Conservation (phyloP, 108 stramenopile species). For the Parmales sp. region DNA sequence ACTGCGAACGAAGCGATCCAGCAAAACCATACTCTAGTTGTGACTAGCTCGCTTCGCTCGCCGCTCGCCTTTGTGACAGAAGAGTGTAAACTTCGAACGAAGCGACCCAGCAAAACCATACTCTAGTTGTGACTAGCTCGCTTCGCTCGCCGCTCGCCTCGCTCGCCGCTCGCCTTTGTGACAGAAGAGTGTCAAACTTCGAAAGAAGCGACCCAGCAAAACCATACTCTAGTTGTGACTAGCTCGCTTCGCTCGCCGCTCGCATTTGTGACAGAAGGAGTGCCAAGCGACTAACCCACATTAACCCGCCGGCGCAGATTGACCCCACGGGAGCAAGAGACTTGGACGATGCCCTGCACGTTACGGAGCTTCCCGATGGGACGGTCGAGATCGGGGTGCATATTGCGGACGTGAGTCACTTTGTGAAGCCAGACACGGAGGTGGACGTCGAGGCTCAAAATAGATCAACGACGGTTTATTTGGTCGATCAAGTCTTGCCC, state of each 20-base stretch:
- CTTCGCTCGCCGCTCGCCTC: too few relatives aligned
- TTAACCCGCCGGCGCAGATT: too few relatives aligned
- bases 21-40: too few relatives aligned
- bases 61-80: too few relatives aligned
- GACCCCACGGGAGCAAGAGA: constrained; percentile 91
- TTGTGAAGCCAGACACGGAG: constrained; percentile 56
- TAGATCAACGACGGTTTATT: constrained; percentile 88
- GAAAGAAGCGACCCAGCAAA: constrained; percentile 11
- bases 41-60: too few relatives aligned
- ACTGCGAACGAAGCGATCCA: too few relatives aligned
- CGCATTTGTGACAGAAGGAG: too few relatives aligned
- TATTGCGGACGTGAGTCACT: constrained; percentile 95
- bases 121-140: too few relatives aligned
- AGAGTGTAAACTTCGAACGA: too few relatives aligned
- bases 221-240: too few relatives aligned
- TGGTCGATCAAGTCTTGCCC: constrained; percentile 81
- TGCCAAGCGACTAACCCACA: constrained; percentile 19
- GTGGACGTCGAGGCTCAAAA: constrained; percentile 81
- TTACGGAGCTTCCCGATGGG: constrained; percentile 57
- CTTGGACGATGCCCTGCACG: constrained; percentile 88
- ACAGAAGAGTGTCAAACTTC: constrained; percentile 30
- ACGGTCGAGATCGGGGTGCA: constrained; percentile 85
- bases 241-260: not conserved
- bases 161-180: too few relatives aligned
- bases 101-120: too few relatives aligned